Percentiles rank a stretch among this genome's conserved stretches.
Evolutionary conservation across 2,329 filamentous ascomycete species (phyloP).

Genomic region (Fusarium verrucosum): DNA sequence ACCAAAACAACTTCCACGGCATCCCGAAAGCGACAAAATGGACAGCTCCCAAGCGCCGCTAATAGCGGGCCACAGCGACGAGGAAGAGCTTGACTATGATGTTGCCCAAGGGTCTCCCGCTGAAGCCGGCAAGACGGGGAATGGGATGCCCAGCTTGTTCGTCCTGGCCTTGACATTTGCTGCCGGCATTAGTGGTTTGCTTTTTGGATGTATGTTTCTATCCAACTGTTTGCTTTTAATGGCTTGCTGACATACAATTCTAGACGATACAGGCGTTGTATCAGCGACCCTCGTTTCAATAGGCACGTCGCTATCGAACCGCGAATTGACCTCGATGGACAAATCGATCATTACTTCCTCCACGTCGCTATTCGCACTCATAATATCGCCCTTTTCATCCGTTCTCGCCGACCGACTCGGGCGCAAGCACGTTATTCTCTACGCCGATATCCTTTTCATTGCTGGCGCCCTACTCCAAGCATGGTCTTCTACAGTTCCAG

Average conservation of each 20-base stretch:
- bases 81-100: slow-evolving; percentile 49
- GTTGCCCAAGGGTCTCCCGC: slow-evolving; percentile 37
- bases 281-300: slow-evolving; percentile 74
- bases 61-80: slow-evolving; percentile 47
- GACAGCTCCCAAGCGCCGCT: slow-evolving; percentile 53
- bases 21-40: slow-evolving; percentile 40
- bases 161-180: slow-evolving; percentile 70
- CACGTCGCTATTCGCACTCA: slow-evolving; percentile 72
- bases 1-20: background rate
- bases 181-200: slow-evolving; percentile 71
- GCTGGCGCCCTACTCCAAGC: slow-evolving; percentile 74
- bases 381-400: slow-evolving; percentile 71
- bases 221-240: background rate
- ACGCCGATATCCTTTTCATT: slow-evolving; percentile 74
- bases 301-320: slow-evolving; percentile 65
- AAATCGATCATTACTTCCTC: slow-evolving; percentile 77
- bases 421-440: slow-evolving; percentile 69
- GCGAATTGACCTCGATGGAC: slow-evolving; percentile 68
- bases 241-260: slow-evolving; percentile 5
- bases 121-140: slow-evolving; percentile 44
- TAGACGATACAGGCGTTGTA: slow-evolving; percentile 74
- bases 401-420: slow-evolving; percentile 70
- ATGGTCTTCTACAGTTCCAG: slow-evolving; percentile 62
- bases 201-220: slow-evolving; percentile 70
- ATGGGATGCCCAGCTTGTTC: slow-evolving; percentile 57